Percentiles rank a stretch among this genome's conserved stretches.
These are phyloP conservation scores for Neurospora sublineolata DNA, from an alignment of 495 filamentous ascomycete species.

Conservation along the genomic window DNA sequence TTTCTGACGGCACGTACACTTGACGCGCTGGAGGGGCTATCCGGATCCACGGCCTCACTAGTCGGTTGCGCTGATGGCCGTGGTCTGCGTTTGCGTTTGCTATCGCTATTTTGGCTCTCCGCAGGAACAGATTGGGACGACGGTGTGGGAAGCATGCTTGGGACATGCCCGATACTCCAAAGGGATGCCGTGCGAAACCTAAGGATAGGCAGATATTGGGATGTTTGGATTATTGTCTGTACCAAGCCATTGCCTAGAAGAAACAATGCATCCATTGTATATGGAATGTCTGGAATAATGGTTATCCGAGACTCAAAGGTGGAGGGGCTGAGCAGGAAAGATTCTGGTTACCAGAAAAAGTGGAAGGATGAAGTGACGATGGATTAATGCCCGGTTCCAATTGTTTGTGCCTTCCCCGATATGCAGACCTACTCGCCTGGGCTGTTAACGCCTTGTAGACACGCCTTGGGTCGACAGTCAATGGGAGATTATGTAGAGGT, in stretches of 20 bases:
- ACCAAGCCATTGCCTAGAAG: neutral
- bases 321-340: neutral
- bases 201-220: neutral
- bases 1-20: neutral
- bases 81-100: neutral
- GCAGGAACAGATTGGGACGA: neutral
- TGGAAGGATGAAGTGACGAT: neutral
- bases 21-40: neutral
- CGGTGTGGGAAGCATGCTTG: neutral
- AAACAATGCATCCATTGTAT: neutral
- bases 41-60: neutral
- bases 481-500: too few relatives aligned
- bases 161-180: neutral
- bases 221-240: neutral
- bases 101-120: neutral
- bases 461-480: too few relatives aligned
- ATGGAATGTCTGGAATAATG: neutral
- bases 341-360: neutral
- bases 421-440: neutral
- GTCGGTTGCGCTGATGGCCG: neutral
- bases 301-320: neutral
- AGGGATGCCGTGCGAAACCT: neutral
- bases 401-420: neutral
- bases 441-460: too few relatives aligned
- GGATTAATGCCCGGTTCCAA: neutral